Evolutionary conservation across 2,329 filamentous ascomycete species (phyloP).

Genomic region (Claviceps paspali): DNA sequence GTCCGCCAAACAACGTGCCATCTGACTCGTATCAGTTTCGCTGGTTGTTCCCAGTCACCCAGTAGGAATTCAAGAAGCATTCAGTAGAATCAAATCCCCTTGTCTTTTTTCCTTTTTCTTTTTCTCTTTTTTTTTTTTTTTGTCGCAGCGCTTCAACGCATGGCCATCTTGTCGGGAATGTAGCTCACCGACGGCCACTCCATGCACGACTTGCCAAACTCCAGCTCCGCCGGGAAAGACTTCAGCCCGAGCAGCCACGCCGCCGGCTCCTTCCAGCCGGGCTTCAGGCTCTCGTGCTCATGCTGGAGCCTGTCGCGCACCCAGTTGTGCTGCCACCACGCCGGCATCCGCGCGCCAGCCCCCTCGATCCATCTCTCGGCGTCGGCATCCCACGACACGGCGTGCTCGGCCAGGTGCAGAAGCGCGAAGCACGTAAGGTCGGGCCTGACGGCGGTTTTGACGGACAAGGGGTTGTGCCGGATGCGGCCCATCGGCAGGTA

Average conservation of each 20-base stretch:
- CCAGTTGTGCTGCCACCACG: neutral
- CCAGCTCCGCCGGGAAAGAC: neutral
- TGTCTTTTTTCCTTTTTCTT: too few relatives aligned
- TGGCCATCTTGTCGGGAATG: neutral
- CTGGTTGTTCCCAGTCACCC: too few relatives aligned
- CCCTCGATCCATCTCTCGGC: neutral
- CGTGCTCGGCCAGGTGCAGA: neutral
- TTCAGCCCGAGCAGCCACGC: neutral
- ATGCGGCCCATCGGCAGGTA: neutral
- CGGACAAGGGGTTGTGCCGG: neutral
- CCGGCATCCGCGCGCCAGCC: neutral
- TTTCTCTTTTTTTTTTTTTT: too few relatives aligned
- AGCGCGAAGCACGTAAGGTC: neutral
- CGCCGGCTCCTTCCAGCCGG: neutral
- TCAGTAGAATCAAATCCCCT: too few relatives aligned
- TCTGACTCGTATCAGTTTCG: too few relatives aligned
- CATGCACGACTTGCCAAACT: neutral
- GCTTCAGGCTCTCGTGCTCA: constrained; percentile 1
- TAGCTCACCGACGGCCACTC: neutral
- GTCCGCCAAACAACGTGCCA: too few relatives aligned
- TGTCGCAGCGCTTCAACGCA: neutral
- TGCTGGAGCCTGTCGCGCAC: neutral
- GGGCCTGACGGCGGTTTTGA: neutral
- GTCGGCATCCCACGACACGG: neutral
- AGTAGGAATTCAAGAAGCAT: too few relatives aligned